These are phyloP conservation scores for Peronospora destructor DNA, from an alignment of 352 stramenopile genomes.

Conservation along the genomic window DNA sequence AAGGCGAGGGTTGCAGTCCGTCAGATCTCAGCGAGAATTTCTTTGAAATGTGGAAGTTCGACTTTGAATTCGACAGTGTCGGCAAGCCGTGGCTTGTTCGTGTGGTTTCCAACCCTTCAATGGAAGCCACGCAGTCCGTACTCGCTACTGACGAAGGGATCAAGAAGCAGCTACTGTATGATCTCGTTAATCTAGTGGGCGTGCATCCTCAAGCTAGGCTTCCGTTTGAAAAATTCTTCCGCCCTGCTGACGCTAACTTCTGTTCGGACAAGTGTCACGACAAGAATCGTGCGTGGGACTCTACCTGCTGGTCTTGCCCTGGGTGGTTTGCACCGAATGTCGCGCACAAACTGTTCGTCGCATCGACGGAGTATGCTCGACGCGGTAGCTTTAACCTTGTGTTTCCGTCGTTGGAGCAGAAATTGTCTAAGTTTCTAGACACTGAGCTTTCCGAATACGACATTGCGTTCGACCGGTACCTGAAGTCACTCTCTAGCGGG, in stretches of 20 bases:
- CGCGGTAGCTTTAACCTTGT: conserved; percentile 64
- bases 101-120: conserved; percentile 57
- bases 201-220: conserved; percentile 53
- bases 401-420: conserved; percentile 55
- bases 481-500: conserved; percentile 54
- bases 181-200: conserved; percentile 64
- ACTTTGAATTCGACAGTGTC: conserved; percentile 92
- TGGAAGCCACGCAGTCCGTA: conserved; percentile 38
- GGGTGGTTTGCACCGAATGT: conserved; percentile 66
- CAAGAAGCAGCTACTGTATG: conserved; percentile 53
- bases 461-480: conserved; percentile 58
- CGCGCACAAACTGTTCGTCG: conserved; percentile 45
- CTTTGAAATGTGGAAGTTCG: conserved; percentile 93
- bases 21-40: conserved; percentile 64
- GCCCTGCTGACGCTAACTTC: conserved; percentile 35
- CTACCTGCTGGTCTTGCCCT: conserved; percentile 66
- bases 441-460: conserved; percentile 55
- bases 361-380: conserved; percentile 55
- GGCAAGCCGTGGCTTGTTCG: conserved; percentile 94
- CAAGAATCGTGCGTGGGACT: conserved; percentile 54
- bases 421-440: conserved; percentile 53
- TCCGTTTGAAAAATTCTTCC: conserved; percentile 60
- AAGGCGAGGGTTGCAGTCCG: conserved; percentile 21
- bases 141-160: conserved; percentile 65
- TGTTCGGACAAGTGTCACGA: conserved; percentile 61